Percentiles rank a stretch among this genome's conserved stretches.
Conservation (phyloP, 441 rosid species). For the Mallotus japonicus region DNA sequence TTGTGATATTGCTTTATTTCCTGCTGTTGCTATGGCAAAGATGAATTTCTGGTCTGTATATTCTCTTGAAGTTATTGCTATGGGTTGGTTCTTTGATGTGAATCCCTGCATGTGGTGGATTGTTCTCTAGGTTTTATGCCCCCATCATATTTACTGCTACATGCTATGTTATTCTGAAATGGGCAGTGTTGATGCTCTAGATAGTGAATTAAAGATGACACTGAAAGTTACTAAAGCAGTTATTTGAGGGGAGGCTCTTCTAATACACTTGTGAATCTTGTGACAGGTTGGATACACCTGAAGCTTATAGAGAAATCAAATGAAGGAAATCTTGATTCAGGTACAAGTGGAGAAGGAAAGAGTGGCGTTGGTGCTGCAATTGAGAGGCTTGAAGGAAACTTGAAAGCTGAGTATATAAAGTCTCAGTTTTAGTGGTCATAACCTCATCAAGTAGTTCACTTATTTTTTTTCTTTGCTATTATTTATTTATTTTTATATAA, state of each 20-base stretch:
- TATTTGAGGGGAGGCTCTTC: slow-evolving; percentile 4
- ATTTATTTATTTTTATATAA: background rate
- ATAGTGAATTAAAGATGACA: background rate
- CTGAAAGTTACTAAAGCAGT: background rate
- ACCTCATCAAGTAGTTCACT: background rate
- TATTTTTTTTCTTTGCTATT: background rate
- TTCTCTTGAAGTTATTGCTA: background rate
- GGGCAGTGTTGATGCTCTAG: background rate
- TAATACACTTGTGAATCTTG: slow-evolving; percentile 13
- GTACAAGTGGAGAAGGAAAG: slow-evolving; percentile 36
- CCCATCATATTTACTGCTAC: background rate
- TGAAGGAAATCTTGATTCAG: slow-evolving; percentile 43
- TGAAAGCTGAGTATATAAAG: slow-evolving; percentile 24
- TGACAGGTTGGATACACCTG: slow-evolving; percentile 81
- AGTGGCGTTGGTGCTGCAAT: slow-evolving; percentile 79
- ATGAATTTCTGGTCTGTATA: background rate
- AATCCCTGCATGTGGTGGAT: background rate
- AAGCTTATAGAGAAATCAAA: slow-evolving; percentile 86
- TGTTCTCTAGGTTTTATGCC: background rate
- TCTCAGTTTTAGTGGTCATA: background rate
- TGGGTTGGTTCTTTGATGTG: background rate
- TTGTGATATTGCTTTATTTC: too few species aligned
- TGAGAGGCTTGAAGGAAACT: slow-evolving; percentile 67
- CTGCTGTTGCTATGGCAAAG: too few species aligned
- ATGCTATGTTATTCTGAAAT: background rate